Evolutionary conservation across 2,329 filamentous ascomycete species (phyloP), one percentile per base, ranked within the genome.

Genomic region (Colletotrichum sublineola): DNA sequence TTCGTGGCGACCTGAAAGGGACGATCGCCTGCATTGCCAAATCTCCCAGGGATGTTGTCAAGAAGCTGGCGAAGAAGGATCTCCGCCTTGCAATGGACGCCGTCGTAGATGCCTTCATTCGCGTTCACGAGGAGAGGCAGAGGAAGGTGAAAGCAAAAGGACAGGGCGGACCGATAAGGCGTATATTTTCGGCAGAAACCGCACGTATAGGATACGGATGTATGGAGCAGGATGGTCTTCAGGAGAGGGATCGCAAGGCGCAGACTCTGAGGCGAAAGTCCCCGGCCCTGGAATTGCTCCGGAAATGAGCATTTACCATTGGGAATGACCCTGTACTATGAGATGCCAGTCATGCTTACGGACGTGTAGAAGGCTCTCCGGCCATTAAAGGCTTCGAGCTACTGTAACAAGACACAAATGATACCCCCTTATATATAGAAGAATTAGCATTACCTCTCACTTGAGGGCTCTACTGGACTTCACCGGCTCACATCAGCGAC

Each of bases 1-100:
- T 55, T 11, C 33, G n/a, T 18, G 44, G 61, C 36, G 52, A 58
- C 12, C n/a, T 72, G n/a, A 40, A 15, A 24, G 69, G 69, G 12
- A 64, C 69, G 15, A 64, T 64, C 15, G 38, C 50, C 3, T 52
- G 48, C 36, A 12, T 40, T 6, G 62, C 62, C 38, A 55, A 15
- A 15, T 4, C 4, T 14, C 50, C 62, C 9, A 40, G 36, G n/a
- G 50, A 55, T 31, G 14, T 64, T 9, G 62, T 55, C 4, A 64
- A 64, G 38, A 44, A 24, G 38, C 62, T 64, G 18, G 18, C 50
- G 36, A 31, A n/a, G 5, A 20, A 40, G 36, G 62, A 64, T 12
- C 11, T 64, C 11, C 62, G 62, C 4, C 46, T 48, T 31, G 62
- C 62, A 6, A 44, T 55, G 48, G 62, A 55, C 29, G 48, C 24